These are phyloP conservation scores for Penicillium sp. DNA, from an alignment of 2,329 filamentous ascomycete genomes.

Conservation along the genomic window DNA sequence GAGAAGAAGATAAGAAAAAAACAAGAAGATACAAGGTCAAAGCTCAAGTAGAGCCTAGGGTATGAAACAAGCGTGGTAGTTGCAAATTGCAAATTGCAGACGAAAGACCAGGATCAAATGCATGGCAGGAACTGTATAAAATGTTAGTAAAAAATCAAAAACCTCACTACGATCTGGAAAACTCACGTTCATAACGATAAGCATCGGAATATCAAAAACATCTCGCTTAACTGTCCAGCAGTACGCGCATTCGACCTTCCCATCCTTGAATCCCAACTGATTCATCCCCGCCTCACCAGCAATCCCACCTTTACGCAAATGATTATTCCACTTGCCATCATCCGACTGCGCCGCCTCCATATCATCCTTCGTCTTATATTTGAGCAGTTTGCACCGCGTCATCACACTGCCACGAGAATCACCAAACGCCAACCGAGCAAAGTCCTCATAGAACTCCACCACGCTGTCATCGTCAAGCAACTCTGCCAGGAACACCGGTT, in stretches of 20 bases:
- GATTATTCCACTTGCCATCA: constrained; percentile 50
- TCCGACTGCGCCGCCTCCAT: constrained; percentile 46
- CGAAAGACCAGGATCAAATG: constrained; percentile 40
- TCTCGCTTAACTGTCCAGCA: constrained; percentile 97
- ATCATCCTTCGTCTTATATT: constrained; percentile 78
- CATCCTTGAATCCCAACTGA: constrained; percentile 77
- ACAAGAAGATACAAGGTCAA: constrained; percentile 5
- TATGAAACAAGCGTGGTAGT: not conserved
- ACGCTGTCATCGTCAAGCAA: constrained; percentile 92
- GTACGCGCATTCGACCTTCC: constrained; percentile 92
- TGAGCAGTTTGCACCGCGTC: constrained; percentile 81
- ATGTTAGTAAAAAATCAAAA: not conserved
- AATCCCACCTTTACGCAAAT: constrained; percentile 51
- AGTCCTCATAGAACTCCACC: constrained; percentile 94
- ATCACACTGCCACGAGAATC: constrained; percentile 85
- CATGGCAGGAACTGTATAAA: constrained; percentile 48
- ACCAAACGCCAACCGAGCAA: constrained; percentile 87
- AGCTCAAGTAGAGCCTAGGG: not conserved
- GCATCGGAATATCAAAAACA: constrained; percentile 97
- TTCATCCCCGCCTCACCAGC: constrained; percentile 70
- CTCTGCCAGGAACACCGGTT: constrained; percentile 89
- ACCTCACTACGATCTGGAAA: too few species aligned
- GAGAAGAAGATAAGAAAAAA: constrained; percentile 9
- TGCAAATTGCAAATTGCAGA: too few species aligned
- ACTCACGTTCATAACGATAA: constrained; percentile 98